Evolutionary conservation across 2,329 filamentous ascomycete species (phyloP), one percentile per base, ranked within the genome.

Genomic region (Colletotrichum acutatum): DNA sequence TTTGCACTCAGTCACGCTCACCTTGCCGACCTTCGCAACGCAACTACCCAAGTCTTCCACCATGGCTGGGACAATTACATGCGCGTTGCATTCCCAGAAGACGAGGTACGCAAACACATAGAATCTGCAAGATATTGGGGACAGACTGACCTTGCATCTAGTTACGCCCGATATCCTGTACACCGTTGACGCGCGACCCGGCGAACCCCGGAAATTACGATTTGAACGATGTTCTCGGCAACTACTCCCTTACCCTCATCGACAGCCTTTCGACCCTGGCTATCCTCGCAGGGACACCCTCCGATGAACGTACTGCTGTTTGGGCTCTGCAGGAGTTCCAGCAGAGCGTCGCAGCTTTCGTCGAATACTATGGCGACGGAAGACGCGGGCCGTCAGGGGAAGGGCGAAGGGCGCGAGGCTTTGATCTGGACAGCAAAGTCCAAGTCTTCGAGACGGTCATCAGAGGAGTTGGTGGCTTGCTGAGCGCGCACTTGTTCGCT

Each of bases 401-500:
- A 78, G 96, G 96, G 4, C 86, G 89, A 70, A 88, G 95, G 75
- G 91, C 92, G 4, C 89, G 91, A 67, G 97, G 95, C 0, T 99
- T 99, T 78, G 95, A 99, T 82, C 86, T 98, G 53, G 96, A 99
- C 83, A 98, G 95, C 85, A 99, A 98, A 83, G 97, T 99, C 2
- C 96, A 99, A 84, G 95, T 99, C 52, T 99, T 99, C 79, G 97
- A 99, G 85, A 98, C 96, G 0, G 96, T 98, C 46, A 99, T 99
- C 77, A 90, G 97, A 71, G 97, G 96, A 19, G 90, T 97, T 58
- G 97, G 97, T 16, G 97, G 97, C 0, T 86, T 99, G 69, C 84
- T 99, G 76, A 98, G 95, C 79, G 95, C 96, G 2, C 97, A 99
- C 84, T 85, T 98, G 54, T 99, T 99, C 81, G 96, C 97, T 14